phyloP scores from a whole-genome alignment of 495 filamentous ascomycete species.

The Astrothelium subdiscretum region DNA sequence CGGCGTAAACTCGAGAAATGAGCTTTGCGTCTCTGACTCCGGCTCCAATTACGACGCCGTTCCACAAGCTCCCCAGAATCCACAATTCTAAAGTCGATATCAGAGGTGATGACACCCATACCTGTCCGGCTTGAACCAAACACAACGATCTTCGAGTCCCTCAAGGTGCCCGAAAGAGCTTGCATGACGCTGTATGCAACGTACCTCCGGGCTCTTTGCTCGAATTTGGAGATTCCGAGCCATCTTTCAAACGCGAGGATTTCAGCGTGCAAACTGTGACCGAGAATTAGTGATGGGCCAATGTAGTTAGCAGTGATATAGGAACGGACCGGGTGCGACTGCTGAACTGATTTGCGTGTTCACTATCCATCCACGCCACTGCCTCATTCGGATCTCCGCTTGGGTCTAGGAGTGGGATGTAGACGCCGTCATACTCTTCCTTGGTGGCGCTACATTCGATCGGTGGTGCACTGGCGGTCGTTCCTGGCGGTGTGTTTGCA shows the following conservation, averaged over 20 bases:
- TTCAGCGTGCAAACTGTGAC: not conserved
- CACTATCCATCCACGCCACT: not conserved
- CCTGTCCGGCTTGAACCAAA: conserved; percentile 45
- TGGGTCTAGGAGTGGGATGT: not conserved
- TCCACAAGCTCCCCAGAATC: conserved; percentile 7
- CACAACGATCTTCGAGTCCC: conserved; percentile 17
- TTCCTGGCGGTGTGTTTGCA: not conserved
- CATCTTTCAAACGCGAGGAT: not conserved
- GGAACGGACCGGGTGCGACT: not conserved
- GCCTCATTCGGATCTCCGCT: not conserved
- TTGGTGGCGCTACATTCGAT: not conserved
- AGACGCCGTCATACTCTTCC: not conserved
- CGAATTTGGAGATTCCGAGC: not conserved
- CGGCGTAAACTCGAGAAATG: not conserved
- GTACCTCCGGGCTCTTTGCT: not conserved
- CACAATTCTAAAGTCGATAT: conserved; percentile 37
- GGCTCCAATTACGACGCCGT: not conserved
- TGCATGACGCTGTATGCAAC: conserved; percentile 18
- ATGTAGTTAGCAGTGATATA: not conserved
- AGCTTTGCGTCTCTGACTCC: not conserved
- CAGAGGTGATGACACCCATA: conserved; percentile 39
- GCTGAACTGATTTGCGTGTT: not conserved
- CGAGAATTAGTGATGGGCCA: not conserved
- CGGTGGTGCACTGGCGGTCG: not conserved
- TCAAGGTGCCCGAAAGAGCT: conserved; percentile 17